Evolutionary conservation across 192 early-diverging fungal species (phyloP).

Genomic region (Linnemannia schmuckeri): DNA sequence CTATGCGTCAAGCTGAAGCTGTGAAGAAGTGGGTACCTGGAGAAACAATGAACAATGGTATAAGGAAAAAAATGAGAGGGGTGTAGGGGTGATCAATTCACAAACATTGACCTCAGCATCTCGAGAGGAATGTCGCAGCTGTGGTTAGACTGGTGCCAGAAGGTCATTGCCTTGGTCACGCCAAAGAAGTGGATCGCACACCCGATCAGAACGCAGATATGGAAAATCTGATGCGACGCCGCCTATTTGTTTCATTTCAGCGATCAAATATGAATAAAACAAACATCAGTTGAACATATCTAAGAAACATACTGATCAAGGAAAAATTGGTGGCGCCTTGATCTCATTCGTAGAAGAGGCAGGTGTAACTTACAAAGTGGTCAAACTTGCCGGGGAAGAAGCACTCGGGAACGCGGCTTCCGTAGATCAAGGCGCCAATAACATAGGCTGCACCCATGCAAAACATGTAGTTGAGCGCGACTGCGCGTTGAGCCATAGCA

Average conservation of each 20-base stretch:
- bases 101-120: conserved; percentile 29
- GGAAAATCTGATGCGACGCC: conserved; percentile 93
- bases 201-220: conserved; percentile 83
- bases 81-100: background rate
- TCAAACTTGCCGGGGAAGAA: conserved; percentile 91
- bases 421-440: conserved; percentile 90
- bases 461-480: conserved; percentile 76
- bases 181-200: conserved; percentile 81
- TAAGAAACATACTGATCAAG: too few relatives aligned
- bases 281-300: too few relatives aligned
- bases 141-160: conserved; percentile 59
- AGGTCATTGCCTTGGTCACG: conserved; percentile 69
- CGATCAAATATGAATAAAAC: background rate
- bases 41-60: background rate
- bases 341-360: background rate
- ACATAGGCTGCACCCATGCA: conserved; percentile 86
- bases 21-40: background rate
- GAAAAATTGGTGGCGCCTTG: background rate
- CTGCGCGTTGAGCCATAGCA: conserved; percentile 57
- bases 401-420: conserved; percentile 86
- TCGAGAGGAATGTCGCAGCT: conserved; percentile 32
- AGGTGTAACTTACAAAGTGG: conserved; percentile 70
- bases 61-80: background rate
- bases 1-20: background rate
- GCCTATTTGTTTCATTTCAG: conserved; percentile 45